phyloP scores from a whole-genome alignment of 257 asterid genomes.

The Eucommia ulmoides region DNA sequence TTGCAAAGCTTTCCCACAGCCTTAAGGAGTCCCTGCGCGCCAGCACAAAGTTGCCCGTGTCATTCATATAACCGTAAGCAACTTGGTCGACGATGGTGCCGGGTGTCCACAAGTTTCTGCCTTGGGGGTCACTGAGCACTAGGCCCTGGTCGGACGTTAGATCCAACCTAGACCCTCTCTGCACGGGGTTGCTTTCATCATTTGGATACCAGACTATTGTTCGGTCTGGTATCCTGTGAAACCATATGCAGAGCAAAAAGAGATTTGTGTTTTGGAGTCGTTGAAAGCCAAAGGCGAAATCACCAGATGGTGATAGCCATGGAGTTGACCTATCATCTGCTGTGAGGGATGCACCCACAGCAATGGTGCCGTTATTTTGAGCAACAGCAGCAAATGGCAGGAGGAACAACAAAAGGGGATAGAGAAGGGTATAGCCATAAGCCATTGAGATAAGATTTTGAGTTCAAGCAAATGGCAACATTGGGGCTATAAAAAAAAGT shows the following conservation, averaged over 20 bases:
- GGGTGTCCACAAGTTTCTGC: slow-evolving; percentile 8
- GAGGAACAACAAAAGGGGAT: too few relatives aligned
- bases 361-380: slow-evolving; percentile 9
- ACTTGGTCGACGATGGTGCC: slow-evolving; percentile 1
- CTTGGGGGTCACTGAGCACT: slow-evolving; percentile 12
- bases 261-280: slow-evolving; percentile 11
- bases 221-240: slow-evolving; percentile 20
- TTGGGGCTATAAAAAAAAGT: too few relatives aligned
- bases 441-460: too few relatives aligned
- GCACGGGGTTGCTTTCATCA: slow-evolving; percentile 11
- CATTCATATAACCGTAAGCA: slow-evolving; percentile 25
- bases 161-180: slow-evolving; percentile 20
- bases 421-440: too few relatives aligned
- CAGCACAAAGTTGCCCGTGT: slow-evolving; percentile 31
- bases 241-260: slow-evolving; percentile 32
- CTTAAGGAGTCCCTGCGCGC: slow-evolving; percentile 3
- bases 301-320: slow-evolving; percentile 27
- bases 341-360: slow-evolving; percentile 6
- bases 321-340: slow-evolving; percentile 11
- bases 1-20: slow-evolving; percentile 23
- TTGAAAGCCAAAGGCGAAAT: slow-evolving; percentile 35
- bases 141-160: slow-evolving; percentile 20
- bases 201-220: slow-evolving; percentile 30
- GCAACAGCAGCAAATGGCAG: not conserved
- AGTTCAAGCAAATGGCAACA: too few relatives aligned